A percentile compares a stretch with the other conserved stretches of the same genome.
Evolutionary conservation across 306 rosid genomes (phyloP).

Genomic region (Trifolium dubium): DNA sequence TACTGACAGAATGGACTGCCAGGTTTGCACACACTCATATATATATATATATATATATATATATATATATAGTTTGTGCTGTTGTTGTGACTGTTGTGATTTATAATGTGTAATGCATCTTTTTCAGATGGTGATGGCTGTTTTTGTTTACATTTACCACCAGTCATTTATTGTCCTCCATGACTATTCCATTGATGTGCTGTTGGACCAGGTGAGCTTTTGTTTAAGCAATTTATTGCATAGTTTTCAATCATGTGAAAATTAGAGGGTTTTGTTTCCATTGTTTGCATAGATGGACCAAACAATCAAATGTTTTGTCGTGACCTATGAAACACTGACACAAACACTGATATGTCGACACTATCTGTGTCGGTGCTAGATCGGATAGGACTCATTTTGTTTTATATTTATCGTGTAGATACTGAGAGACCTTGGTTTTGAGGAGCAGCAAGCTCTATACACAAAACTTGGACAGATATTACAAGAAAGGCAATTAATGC

Average conservation of each 20-base stretch:
- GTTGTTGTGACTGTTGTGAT: conserved; percentile 19
- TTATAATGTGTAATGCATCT: conserved; percentile 27
- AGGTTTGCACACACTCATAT: conserved; percentile 51
- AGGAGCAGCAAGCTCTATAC: conserved; percentile 79
- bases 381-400: background rate
- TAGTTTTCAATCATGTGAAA: conserved; percentile 29
- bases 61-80: conserved; percentile 1
- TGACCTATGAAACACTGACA: background rate
- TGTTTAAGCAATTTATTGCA: background rate
- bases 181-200: conserved; percentile 75
- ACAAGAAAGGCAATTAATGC: conserved; percentile 53
- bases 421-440: conserved; percentile 71
- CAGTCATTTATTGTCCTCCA: conserved; percentile 76
- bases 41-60: background rate
- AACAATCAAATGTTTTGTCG: background rate
- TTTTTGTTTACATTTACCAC: conserved; percentile 90
- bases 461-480: conserved; percentile 66
- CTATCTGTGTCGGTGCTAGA: background rate
- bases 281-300: conserved; percentile 13
- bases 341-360: background rate
- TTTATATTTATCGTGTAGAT: conserved; percentile 53
- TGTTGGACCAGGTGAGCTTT: conserved; percentile 74
- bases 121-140: conserved; percentile 97
- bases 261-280: conserved; percentile 2
- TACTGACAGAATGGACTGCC: conserved; percentile 99